Evolutionary conservation across 169 alveolate species (phyloP).

Genomic region (Plasmodium falciparum): DNA sequence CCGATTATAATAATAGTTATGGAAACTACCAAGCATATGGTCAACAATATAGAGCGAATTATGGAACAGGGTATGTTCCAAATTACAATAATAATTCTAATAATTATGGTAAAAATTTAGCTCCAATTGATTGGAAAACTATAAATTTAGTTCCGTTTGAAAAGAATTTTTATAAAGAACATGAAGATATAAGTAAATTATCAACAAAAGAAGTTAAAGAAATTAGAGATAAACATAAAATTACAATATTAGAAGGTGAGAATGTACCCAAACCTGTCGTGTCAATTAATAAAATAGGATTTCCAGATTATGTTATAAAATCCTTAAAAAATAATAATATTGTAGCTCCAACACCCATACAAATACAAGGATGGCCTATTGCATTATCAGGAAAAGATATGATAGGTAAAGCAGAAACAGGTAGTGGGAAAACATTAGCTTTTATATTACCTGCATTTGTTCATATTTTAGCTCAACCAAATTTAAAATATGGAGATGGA

Average conservation of each 20-base stretch:
- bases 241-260: slow-evolving; percentile 91
- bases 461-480: slow-evolving; percentile 94
- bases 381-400: slow-evolving; percentile 96
- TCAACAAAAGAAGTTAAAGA: slow-evolving; percentile 90
- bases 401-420: slow-evolving; percentile 99
- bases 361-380: slow-evolving; percentile 97
- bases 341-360: slow-evolving; percentile 96
- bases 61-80: slow-evolving; percentile 8
- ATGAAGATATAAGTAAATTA: slow-evolving; percentile 88
- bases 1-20: slow-evolving; percentile 30
- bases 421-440: slow-evolving; percentile 99
- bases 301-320: slow-evolving; percentile 94
- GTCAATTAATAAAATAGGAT: slow-evolving; percentile 92
- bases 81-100: slow-evolving; percentile 35
- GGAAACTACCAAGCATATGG: slow-evolving; percentile 41
- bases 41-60: slow-evolving; percentile 37
- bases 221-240: slow-evolving; percentile 88
- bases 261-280: slow-evolving; percentile 94
- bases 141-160: slow-evolving; percentile 91
- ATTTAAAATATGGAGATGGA: slow-evolving; percentile 94
- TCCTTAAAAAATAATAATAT: slow-evolving; percentile 90
- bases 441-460: slow-evolving; percentile 97
- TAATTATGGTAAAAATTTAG: slow-evolving; percentile 86
- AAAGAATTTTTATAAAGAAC: slow-evolving; percentile 95
- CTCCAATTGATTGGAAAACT: slow-evolving; percentile 90